These are phyloP conservation scores for Trichosporon ovoides DNA, from an alignment of 1,284 basidiomycete genomes.

Conservation along the genomic window DNA sequence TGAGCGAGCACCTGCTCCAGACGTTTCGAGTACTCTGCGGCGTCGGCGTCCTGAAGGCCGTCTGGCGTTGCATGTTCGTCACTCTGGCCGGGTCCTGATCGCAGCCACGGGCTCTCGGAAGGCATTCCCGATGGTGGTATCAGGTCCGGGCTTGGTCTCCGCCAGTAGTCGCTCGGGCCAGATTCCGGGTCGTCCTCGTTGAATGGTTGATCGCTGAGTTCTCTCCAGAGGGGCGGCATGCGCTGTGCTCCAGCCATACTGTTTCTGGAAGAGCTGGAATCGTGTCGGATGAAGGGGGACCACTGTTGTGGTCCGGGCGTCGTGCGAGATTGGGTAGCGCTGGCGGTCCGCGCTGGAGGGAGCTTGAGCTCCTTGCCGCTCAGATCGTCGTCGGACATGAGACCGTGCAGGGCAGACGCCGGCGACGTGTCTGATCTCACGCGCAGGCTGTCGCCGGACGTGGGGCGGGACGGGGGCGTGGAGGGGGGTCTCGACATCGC, in stretches of 20 bases:
- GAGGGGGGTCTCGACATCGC: constrained; percentile 1
- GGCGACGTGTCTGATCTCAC: constrained; percentile 2
- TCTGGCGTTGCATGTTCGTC: constrained; percentile 1
- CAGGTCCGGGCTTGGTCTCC: constrained; percentile 10
- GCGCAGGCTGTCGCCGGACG: not conserved
- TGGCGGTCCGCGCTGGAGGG: constrained; percentile 4
- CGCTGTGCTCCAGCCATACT: not conserved
- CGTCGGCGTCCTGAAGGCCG: constrained; percentile 11
- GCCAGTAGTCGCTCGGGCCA: constrained; percentile 26
- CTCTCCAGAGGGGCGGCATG: constrained; percentile 14
- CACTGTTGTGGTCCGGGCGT: not conserved
- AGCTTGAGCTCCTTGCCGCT: constrained; percentile 6
- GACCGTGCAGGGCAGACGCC: constrained; percentile 2
- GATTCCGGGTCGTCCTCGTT: constrained; percentile 13
- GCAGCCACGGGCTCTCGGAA: constrained; percentile 10
- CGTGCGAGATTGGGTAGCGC: not conserved
- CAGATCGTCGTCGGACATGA: constrained; percentile 6
- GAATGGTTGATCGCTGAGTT: constrained; percentile 10
- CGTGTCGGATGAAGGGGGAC: not conserved
- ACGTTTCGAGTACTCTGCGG: constrained; percentile 19
- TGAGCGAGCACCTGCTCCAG: constrained; percentile 18
- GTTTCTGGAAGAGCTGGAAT: not conserved
- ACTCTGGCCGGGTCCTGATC: not conserved
- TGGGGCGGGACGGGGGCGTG: not conserved
- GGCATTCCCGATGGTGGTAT: not conserved